phyloP scores from a whole-genome alignment of 139 green algal genomes.

The Desmodesmus armatus region DNA sequence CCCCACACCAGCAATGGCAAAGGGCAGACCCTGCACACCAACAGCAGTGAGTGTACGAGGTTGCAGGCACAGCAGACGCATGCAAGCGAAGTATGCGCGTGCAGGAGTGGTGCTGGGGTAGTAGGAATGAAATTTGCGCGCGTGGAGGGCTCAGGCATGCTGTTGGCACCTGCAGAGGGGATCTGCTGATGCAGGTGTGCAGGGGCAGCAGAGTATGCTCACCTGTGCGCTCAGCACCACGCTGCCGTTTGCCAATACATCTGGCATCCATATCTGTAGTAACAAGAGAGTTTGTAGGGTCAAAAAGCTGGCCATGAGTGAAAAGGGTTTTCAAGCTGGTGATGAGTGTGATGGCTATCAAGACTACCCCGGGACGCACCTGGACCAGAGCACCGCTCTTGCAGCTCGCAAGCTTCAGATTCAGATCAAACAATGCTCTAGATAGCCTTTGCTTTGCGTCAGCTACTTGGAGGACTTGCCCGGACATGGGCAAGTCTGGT shows the following conservation, averaged over 20 bases:
- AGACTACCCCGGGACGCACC: slow-evolving; percentile 33
- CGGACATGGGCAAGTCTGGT: too few species aligned
- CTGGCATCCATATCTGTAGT: slow-evolving; percentile 75
- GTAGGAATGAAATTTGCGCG: too few species aligned
- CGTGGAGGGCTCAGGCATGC: too few species aligned
- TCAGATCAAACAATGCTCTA: slow-evolving; percentile 47
- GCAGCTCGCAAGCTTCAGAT: slow-evolving; percentile 37
- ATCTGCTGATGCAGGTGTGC: neutral
- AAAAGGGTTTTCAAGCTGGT: too few species aligned
- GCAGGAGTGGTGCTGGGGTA: too few species aligned
- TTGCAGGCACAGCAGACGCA: too few species aligned
- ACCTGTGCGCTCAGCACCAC: slow-evolving; percentile 71
- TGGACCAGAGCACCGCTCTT: slow-evolving; percentile 54
- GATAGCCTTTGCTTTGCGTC: slow-evolving; percentile 29
- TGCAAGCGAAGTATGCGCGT: too few species aligned
- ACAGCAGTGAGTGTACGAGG: too few species aligned
- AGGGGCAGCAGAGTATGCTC: neutral
- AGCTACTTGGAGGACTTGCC: slow-evolving; percentile 11
- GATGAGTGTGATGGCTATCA: too few species aligned
- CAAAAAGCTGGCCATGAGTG: too few species aligned
- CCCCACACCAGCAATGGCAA: slow-evolving; percentile 75
- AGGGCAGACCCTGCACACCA: slow-evolving; percentile 80
- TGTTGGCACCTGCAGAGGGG: neutral
- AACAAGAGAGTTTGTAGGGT: too few species aligned
- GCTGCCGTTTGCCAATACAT: slow-evolving; percentile 54